These are phyloP conservation scores for Penicillium concentricum DNA, from an alignment of 2,329 filamentous ascomycete genomes.

Conservation along the genomic window DNA sequence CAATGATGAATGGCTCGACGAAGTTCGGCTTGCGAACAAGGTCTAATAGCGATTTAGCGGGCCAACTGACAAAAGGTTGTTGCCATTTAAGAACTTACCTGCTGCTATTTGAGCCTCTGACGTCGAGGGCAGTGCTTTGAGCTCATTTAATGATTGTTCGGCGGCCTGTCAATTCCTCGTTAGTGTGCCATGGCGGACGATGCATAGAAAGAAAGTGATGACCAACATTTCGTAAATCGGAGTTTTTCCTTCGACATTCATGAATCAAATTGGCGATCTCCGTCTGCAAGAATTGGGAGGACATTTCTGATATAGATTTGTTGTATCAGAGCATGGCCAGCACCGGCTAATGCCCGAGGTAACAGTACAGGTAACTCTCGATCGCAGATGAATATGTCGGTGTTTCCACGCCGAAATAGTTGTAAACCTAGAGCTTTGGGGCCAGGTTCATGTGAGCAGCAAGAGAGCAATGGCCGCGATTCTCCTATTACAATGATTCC, in stretches of 20 bases:
- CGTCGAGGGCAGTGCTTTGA: constrained; percentile 71
- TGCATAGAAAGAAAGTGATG: constrained; percentile 11
- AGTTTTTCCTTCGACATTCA: constrained; percentile 93
- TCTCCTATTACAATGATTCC: constrained; percentile 8
- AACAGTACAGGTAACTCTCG: constrained; percentile 10
- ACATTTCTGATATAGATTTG: constrained; percentile 61
- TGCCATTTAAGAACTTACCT: constrained; percentile 48
- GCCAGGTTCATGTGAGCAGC: neutral
- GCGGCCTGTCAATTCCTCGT: constrained; percentile 63
- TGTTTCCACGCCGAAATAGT: neutral
- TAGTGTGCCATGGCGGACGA: constrained; percentile 16
- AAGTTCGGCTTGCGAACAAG: constrained; percentile 79
- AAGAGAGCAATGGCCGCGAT: neutral
- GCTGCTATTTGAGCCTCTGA: constrained; percentile 74
- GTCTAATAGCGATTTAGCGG: constrained; percentile 55
- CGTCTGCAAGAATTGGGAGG: constrained; percentile 80
- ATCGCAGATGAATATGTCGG: neutral
- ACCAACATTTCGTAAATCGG: constrained; percentile 72
- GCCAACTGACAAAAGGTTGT: neutral
- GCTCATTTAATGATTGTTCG: constrained; percentile 87
- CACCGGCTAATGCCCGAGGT: constrained; percentile 11
- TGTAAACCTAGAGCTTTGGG: neutral
- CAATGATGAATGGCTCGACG: constrained; percentile 89
- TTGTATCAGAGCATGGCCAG: constrained; percentile 33
- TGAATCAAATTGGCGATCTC: constrained; percentile 90